Base-by-base conservation (phyloP, 257 asterid genomes). In the Cruciata laevipes region DNA sequence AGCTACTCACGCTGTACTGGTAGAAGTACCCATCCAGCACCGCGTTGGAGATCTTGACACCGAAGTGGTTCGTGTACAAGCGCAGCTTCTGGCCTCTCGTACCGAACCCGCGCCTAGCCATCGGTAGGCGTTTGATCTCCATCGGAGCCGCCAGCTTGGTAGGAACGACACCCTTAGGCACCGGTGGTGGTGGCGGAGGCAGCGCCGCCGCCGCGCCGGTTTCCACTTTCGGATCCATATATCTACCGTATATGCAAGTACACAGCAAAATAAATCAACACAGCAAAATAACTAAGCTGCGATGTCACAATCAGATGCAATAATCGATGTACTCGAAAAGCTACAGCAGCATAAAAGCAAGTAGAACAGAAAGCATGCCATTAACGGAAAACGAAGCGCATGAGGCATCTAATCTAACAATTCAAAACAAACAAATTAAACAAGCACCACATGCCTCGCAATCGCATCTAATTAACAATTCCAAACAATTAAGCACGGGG, bases 31-130 rank as follows among this genome's bases (percentile, higher is more conserved):
- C 84, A 4, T 86, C 55, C 55, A 14, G 55, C 20, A 17, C 84
- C 0, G 80, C 71, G 37, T 56, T 86, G 17, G 78, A 57, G 30
- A 83, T 64, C 7, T 77, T 40, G 21, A 86, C 95, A 18, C 68
- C 77, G 66, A 84, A 86, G 49, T 89, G 96, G 69, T 89, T 86
- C 3, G 89, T 79, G 11, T 84, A 69, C 42, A 88, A 78, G 5
- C 71, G 17, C 20, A 84, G 63, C 13, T 25, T 74, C 7, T 79
- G 83, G 4, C 91, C 95, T 16, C 63, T 77, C 0, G 74, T 53
- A 40, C 77, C 94, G 21, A 76, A 10, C 8, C 83, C 87, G 0
- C 18, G 74, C 49, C 89, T 76, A 1, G 74, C 74, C 94, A 89
- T 86, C 0, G 87, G 89, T n/a, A 57, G n/a, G 17, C 86, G 83